Evolutionary conservation across 352 stramenopile species (phyloP).

Genomic region (Globisporangium camurandrum): DNA sequence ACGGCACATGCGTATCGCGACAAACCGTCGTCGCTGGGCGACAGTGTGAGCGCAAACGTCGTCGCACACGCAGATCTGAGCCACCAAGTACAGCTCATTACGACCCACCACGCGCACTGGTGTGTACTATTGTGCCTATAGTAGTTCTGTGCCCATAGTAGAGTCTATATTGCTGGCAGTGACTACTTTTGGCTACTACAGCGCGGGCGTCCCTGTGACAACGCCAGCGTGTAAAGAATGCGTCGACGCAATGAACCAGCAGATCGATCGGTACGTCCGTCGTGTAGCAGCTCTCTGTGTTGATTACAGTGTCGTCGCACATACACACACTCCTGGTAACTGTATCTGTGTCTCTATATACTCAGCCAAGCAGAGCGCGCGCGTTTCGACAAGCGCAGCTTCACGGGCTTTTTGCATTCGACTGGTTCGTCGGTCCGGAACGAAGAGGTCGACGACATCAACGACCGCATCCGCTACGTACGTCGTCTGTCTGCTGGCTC

Average conservation of each 20-base stretch:
- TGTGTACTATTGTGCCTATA: slow-evolving; percentile 14
- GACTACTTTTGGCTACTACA: slow-evolving; percentile 10
- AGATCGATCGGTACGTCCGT: slow-evolving; percentile 45
- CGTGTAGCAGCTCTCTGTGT: background rate
- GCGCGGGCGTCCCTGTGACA: slow-evolving; percentile 43
- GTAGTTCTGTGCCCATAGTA: background rate
- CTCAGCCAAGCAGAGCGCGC: slow-evolving; percentile 53
- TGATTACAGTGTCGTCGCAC: no score
- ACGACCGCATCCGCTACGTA: slow-evolving; percentile 73
- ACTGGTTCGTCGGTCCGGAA: slow-evolving; percentile 32
- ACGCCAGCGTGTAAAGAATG: slow-evolving; percentile 71
- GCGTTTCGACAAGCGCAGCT: slow-evolving; percentile 64
- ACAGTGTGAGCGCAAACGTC: slow-evolving; percentile 58
- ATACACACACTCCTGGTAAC: background rate
- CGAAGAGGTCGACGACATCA: slow-evolving; percentile 54
- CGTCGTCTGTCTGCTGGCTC: slow-evolving; percentile 8
- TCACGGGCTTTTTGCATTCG: slow-evolving; percentile 52
- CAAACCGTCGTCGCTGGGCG: slow-evolving; percentile 22
- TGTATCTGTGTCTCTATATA: background rate
- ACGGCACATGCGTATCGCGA: slow-evolving; percentile 15
- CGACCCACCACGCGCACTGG: slow-evolving; percentile 64
- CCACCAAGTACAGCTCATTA: slow-evolving; percentile 64
- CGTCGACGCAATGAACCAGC: slow-evolving; percentile 61
- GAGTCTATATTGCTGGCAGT: background rate
- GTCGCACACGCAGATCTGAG: slow-evolving; percentile 65